Evolutionary conservation across 2,329 filamentous ascomycete genomes (phyloP), one percentile per base, ranked within the genome.

Genomic region (Dothidotthia symphoricarpi): DNA sequence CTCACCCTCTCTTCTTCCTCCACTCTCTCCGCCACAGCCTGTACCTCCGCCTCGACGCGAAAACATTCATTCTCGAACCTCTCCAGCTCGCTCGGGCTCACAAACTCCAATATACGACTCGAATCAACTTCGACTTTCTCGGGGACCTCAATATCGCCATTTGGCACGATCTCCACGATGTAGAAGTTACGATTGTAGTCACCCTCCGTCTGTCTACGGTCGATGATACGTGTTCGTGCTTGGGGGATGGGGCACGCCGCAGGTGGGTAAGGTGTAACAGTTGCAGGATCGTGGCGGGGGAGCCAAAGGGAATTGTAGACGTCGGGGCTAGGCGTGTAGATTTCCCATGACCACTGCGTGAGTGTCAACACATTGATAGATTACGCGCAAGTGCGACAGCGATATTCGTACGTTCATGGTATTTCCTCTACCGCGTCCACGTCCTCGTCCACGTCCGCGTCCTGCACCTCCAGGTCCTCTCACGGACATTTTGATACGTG

Each of bases 61-160:
- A 60, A 63, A 39, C 63, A 55, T 29, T 52, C 53, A 25, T 63
- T 62, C 33, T 66, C 62, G 26, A 51, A 66, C 7, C 59, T 46
- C 27, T 64, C 60, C 6, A 64, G 44, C 44, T 66, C 61, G 9
- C 47, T 36, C 5, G 47, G 49, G 1, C 54, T 59, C 3, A 64
- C 59, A 29, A 55, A 63, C 6, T 56, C 35, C 24, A 63, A 31
- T 19, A 66, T 65, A 14, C 52, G 43, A 28, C 51, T 55, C 25
- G 59, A 26, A 29, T 64, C 55, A 11, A 65, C 57, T 7, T 58
- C 41, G 14, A 48, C 36, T 2, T 45, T 36, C 13, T 55, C 54
- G 27, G 35, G 46, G 9, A 27, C 15, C 6, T 26, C 30, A 9
- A 6, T 9, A 22, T 31, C 34, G n/a, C 13, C 25, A 19, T 32